These are phyloP conservation scores for Penicillium steckii DNA, from an alignment of 495 filamentous ascomycete genomes.

Conservation along the genomic window DNA sequence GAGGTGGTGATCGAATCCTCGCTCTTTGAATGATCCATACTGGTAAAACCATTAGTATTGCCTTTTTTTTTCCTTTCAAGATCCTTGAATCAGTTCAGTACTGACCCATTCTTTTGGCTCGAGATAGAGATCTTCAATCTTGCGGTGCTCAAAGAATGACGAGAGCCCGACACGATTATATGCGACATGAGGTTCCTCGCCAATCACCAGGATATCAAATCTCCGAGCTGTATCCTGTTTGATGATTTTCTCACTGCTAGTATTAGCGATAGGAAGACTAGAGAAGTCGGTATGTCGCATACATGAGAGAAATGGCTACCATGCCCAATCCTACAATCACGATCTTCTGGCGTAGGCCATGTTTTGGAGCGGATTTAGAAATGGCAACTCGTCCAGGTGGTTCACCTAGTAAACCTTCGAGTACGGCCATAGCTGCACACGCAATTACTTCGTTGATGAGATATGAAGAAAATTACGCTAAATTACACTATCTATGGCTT, in stretches of 20 bases:
- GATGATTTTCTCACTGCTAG: constrained; percentile 76
- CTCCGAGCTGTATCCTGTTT: constrained; percentile 79
- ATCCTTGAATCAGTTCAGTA: not conserved
- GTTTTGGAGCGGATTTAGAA: constrained; percentile 1
- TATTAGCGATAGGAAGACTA: not conserved
- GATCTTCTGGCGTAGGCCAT: constrained; percentile 57
- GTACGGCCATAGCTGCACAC: constrained; percentile 30
- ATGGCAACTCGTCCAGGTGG: no score
- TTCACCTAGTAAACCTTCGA: constrained; percentile 29
- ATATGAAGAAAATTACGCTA: not conserved
- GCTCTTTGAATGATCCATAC: constrained; percentile 58
- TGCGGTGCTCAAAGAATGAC: constrained; percentile 86
- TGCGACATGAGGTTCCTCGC: constrained; percentile 87
- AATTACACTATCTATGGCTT: constrained; percentile 4
- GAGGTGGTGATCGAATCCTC: constrained; percentile 75
- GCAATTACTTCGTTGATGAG: not conserved
- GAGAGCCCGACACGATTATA: constrained; percentile 97
- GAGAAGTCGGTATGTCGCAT: constrained; percentile 25
- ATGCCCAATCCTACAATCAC: constrained; percentile 93
- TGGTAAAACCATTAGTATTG: constrained; percentile 13
- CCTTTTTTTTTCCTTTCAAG: not conserved
- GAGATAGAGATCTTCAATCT: constrained; percentile 86
- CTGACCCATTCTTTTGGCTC: constrained; percentile 88
- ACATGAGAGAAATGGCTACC: constrained; percentile 96
- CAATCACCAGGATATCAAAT: constrained; percentile 87